A percentile compares a stretch with the other conserved stretches of the same genome.
phyloP scores from a whole-genome alignment of 2,329 filamentous ascomycete genomes.

The Bipolaris zeicola region DNA sequence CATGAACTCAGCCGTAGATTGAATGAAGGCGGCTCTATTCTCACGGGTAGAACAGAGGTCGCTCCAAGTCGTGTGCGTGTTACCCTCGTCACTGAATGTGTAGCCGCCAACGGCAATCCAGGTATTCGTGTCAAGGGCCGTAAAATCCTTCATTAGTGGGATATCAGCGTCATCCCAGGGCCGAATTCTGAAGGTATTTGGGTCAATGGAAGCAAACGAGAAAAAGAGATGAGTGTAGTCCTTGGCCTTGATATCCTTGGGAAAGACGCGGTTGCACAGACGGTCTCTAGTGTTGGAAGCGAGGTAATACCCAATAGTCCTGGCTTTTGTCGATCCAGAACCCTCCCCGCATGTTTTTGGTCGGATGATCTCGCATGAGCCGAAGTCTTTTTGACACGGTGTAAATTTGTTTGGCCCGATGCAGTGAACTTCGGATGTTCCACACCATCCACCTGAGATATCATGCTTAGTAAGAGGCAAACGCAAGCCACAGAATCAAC shows the following conservation, averaged over 20 bases:
- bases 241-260: conserved; percentile 31
- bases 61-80: conserved; percentile 1
- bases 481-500: neutral
- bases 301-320: neutral
- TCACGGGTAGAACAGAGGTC: conserved; percentile 2
- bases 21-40: conserved; percentile 22
- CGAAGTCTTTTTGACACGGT: conserved; percentile 47
- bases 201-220: conserved; percentile 33
- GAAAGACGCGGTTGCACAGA: neutral
- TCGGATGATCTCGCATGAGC: conserved; percentile 30
- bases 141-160: neutral
- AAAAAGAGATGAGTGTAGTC: conserved; percentile 43
- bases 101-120: conserved; percentile 1
- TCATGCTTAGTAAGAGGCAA: neutral
- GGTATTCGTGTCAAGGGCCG: neutral
- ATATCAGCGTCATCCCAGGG: neutral
- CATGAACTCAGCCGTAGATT: conserved; percentile 49
- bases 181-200: neutral
- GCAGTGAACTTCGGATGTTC: conserved; percentile 25
- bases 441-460: conserved; percentile 24
- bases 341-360: neutral
- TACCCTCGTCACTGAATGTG: neutral
- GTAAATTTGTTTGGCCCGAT: conserved; percentile 19
- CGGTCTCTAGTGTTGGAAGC: neutral
- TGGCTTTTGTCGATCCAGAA: neutral